Base-by-base conservation (phyloP, 306 rosid species). In the Clitoria ternatea region DNA sequence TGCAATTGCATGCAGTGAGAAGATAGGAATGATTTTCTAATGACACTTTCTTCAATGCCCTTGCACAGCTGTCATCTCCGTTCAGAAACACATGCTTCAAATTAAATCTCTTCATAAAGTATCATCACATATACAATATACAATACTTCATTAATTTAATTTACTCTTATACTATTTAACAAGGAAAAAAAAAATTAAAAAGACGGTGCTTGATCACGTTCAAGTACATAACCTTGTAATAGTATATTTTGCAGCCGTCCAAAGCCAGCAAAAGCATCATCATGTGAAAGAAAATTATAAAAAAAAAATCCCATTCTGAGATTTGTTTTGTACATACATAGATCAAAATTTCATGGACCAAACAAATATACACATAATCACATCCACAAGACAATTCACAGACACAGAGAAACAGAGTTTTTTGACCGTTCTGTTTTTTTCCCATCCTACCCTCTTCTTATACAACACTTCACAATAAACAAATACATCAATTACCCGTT, bases 351-450 rank as follows among this genome's bases (percentile, higher is more conserved):
- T 47, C 8, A 8, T 29, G 13, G 45, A 55, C 8, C 45, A 69
- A 73, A 8, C 54, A 57, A 47, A 44, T 75, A 61, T 65, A 50
- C 80, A 76, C 65, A 76, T 79, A 79, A 77, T 82, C 75, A 87
- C 81, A 71, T 26, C n/a, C 68, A 54, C n/a, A n/a, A n/a, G n/a
- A n/a, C n/a, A n/a, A n/a, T n/a, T n/a, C n/a, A n/a, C n/a, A n/a
- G n/a, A n/a, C n/a, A n/a, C n/a, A n/a, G n/a, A n/a, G n/a, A n/a
- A n/a, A n/a, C n/a, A n/a, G n/a, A n/a, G n/a, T n/a, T n/a, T n/a
- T n/a, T n/a, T n/a, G n/a, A n/a, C n/a, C n/a, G n/a, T n/a, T n/a
- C n/a, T n/a, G n/a, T n/a, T n/a, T n/a, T n/a, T n/a, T n/a, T n/a
- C n/a, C n/a, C n/a, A n/a, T n/a, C n/a, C n/a, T n/a, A n/a, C n/a